Base-by-base conservation (phyloP, 441 rosid genomes). In the Eutrema salsugineum region DNA sequence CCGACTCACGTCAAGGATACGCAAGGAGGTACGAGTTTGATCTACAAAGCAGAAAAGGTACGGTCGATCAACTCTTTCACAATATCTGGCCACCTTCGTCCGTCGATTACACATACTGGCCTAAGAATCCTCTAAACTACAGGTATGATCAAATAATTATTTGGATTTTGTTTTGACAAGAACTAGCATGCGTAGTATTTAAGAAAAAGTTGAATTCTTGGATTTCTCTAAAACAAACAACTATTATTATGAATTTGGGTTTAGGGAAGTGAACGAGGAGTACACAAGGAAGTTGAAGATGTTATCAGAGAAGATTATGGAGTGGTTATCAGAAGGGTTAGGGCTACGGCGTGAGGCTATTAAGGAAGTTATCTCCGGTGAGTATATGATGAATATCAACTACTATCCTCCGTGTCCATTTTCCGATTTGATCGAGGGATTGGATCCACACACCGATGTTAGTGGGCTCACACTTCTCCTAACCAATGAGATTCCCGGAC, bases 181-280 rank as follows among this genome's bases (percentile, higher is more conserved):
- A n/a, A n/a, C n/a, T n/a, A n/a, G n/a, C n/a, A 24, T 24, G 27
- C 27, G 3, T 24, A 3, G 27, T 24, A 24, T 24, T 24, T 24
- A 24, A 24, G 3, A 24, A 24, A 24, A 24, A 24, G 27, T 1
- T 24, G 2, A 24, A 24, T 1, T 3, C 27, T 24, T 27, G 30
- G 30, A 27, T 27, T 27, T 27, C 30, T 27, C 30, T 27, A 22
- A 22, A 22, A 3, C 24, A 22, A 22, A 3, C 24, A 22, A 22
- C 24, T 22, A 3, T 22, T 22, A 0, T 3, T 5, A 27, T 27
- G 3, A 3, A 3, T 27, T 27, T 27, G 1, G 30, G 30, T 5
- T 3, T 0, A 58, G 98, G 70, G 88, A 82, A 60, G 87, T 79
- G 39, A 90, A 80, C 5, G 89, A 90, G 75, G 97, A 88, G 73